Percentiles rank a stretch among this genome's conserved stretches.
Conservation (phyloP, 2,329 filamentous ascomycete genomes). For the Paracoccidioides brasiliensis region DNA sequence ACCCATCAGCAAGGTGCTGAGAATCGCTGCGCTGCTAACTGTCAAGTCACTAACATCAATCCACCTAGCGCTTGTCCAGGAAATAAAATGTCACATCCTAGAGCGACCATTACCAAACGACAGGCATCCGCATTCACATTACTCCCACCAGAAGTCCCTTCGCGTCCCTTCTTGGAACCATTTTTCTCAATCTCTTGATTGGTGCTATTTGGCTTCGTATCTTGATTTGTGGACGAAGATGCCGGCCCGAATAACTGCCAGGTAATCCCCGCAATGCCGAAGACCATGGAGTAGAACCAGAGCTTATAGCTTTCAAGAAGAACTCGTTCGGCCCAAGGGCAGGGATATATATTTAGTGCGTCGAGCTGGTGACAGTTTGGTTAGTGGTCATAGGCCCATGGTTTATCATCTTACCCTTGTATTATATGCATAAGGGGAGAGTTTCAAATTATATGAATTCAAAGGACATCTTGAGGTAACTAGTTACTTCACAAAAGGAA, state of each 20-base stretch:
- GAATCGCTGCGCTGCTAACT: constrained; percentile 46
- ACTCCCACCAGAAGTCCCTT: not conserved
- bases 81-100: constrained; percentile 49
- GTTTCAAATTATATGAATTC: no score
- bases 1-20: constrained; percentile 49
- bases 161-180: constrained; percentile 10
- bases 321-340: constrained; percentile 33
- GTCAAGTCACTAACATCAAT: constrained; percentile 38
- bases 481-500: no score
- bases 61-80: constrained; percentile 50
- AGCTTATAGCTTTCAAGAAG: constrained; percentile 52
- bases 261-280: constrained; percentile 32
- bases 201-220: constrained; percentile 4
- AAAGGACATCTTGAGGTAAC: no score
- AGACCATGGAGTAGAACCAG: constrained; percentile 53
- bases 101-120: constrained; percentile 38
- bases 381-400: constrained; percentile 11
- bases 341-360: constrained; percentile 39
- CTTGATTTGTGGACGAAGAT: constrained; percentile 16
- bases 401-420: constrained; percentile 9
- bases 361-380: constrained; percentile 28
- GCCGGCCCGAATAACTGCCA: constrained; percentile 14
- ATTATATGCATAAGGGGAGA: no score
- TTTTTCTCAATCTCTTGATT: constrained; percentile 17
- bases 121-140: not conserved